phyloP scores from a whole-genome alignment of 202 grass and related monocot species.

The Panicum hallii region DNA sequence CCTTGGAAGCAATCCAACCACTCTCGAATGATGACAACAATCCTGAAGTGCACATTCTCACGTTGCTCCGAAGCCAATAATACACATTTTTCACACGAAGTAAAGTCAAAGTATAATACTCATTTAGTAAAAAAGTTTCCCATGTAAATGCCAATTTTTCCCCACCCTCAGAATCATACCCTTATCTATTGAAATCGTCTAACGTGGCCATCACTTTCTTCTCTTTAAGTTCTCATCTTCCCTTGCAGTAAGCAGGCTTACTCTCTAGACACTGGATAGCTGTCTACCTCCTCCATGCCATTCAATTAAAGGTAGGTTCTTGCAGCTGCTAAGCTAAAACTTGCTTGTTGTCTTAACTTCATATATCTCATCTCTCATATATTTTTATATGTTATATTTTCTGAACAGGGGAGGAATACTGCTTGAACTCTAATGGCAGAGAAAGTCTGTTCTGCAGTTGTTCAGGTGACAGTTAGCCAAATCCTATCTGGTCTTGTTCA shows the following conservation, averaged over 20 bases:
- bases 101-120: too few relatives aligned
- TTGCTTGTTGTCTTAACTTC: neutral
- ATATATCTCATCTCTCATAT: neutral
- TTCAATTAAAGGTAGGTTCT: neutral
- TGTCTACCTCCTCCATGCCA: neutral
- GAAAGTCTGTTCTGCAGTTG: too few relatives aligned
- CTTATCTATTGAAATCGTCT: too few relatives aligned
- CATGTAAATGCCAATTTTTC: too few relatives aligned
- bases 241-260: neutral
- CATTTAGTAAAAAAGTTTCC: too few relatives aligned
- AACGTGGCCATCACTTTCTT: neutral
- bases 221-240: neutral
- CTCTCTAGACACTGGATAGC: neutral
- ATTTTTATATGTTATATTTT: neutral
- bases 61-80: too few relatives aligned
- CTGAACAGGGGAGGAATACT: neutral
- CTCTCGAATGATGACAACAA: too few relatives aligned
- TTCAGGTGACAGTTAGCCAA: neutral
- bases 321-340: neutral
- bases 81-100: too few relatives aligned
- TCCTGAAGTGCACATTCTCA: too few relatives aligned
- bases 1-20: too few relatives aligned
- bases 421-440: too few relatives aligned
- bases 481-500: neutral
- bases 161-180: too few relatives aligned